Evolutionary conservation across 257 asterid genomes (phyloP), one percentile per base, ranked within the genome.

Genomic region (Rhazya stricta): DNA sequence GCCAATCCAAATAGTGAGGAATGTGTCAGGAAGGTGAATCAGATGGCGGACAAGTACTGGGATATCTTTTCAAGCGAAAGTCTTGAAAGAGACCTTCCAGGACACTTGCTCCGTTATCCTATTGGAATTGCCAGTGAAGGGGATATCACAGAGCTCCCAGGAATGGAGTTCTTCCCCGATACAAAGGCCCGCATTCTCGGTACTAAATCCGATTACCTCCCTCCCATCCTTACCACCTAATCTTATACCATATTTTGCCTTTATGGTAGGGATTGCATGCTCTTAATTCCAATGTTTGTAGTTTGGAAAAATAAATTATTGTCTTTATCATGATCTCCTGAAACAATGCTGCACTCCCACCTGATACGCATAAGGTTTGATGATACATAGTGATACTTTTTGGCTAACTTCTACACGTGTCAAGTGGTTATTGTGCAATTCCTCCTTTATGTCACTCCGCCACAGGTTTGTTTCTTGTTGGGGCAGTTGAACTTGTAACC

Each of bases 61-160:
- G 93, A 90, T 57, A 82, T 90, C 15, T 92, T 79, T 34, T 71
- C 91, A 0, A 80, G 86, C 29, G 90, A 87, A 18, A 80, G 73
- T 30, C 84, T 87, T 12, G 85, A 79, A 63, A 66, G 77, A 62
- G 96, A 92, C 79, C 82, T 90, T 73, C 95, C 96, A 0, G 92
- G 96, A 0, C 97, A 92, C 77, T 83, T 90, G 89, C 91, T 92
- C 0, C 81, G 91, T 10, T 92, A 90, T 88, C 96, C 96, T 34
- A 58, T 90, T 41, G 93, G 79, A 34, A 57, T 90, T 43, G 41
- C 87, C 57, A 80, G 84, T 42, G 82, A 79, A 29, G 96, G 96
- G 3, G 88, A 75, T 9, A 71, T 90, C 19, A 81, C 90, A 0
- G 94, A 89, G 86, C 84, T 90, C 51, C 93, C 96, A 1, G 93